Conservation (phyloP, 164 flowering plant genomes). For the Vitis vinifera region DNA sequence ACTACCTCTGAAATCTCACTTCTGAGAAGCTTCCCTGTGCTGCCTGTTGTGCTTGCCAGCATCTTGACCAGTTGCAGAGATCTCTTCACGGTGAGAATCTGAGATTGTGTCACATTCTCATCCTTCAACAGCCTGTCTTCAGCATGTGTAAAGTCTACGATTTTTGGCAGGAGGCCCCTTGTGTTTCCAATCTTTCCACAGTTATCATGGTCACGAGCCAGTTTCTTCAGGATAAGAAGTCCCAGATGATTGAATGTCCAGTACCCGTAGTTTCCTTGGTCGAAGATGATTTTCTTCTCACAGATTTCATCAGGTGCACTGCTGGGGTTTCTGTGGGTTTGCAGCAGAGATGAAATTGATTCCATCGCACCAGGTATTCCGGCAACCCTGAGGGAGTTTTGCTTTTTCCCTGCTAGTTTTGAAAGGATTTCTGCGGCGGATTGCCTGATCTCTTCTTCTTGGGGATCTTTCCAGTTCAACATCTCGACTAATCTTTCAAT, state of each 20-base stretch:
- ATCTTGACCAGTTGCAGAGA: conserved; percentile 79
- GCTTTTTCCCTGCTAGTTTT: conserved; percentile 75
- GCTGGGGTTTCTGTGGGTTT: conserved; percentile 33
- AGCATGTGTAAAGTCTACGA: conserved; percentile 74
- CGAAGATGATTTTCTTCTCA: conserved; percentile 45
- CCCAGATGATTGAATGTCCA: conserved; percentile 82
- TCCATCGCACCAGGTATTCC: conserved; percentile 95
- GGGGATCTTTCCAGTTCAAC: conserved; percentile 85
- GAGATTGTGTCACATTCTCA: conserved; percentile 40
- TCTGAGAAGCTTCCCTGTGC: conserved; percentile 70
- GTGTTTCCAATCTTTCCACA: conserved; percentile 94
- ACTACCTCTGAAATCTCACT: conserved; percentile 78
- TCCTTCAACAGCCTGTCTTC: conserved; percentile 54
- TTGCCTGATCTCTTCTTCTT: conserved; percentile 74
- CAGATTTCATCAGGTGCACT: conserved; percentile 56
- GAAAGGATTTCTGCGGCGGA: conserved; percentile 82
- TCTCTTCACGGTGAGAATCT: conserved; percentile 56
- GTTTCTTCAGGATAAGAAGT: conserved; percentile 75
- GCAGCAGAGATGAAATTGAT: conserved; percentile 83
- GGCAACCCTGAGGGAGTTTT: conserved; percentile 78
- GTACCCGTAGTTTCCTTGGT: conserved; percentile 49
- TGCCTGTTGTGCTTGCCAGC: conserved; percentile 77
- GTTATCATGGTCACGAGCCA: conserved; percentile 81
- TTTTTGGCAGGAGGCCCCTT: conserved; percentile 78
- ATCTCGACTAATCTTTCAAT: conserved; percentile 88